Base-by-base conservation (phyloP, 2,329 filamentous ascomycete species). In the Cordyceps fumosorosea region DNA sequence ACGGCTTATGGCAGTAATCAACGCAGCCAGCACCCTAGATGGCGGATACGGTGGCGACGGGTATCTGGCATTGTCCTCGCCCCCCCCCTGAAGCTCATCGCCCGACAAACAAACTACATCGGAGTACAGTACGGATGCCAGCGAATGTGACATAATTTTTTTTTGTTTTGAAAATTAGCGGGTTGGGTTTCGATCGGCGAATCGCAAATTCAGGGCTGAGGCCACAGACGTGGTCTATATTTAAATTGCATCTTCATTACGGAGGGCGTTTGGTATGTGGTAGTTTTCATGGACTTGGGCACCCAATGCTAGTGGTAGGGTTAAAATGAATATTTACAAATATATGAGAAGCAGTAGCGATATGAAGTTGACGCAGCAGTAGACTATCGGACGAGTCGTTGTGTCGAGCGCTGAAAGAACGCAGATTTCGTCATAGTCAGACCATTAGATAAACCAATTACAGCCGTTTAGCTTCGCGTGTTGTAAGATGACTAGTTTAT, bases 111-210 rank as follows among this genome's bases (percentile, higher is more conserved):
- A 45, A 12, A 52, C 34, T n/a, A 45, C 42, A 34, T 53, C 40
- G 37, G 50, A 60, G 48, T 54, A 54, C 50, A 52, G 50, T 14
- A 60, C 37, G 50, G 26, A 53, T 37, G 40, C 40, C 57, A 60
- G 48, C 14, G 29, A 22, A 34, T 20, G 16, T 52, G 12, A 18
- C 3, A 22, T 60, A 18, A 44, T n/a, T 42, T 42, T 44, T 44
- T 60, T 37, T 42, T 24, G 26, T 47, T 53, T 52, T 34, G 22
- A n/a, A 20, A 45, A 37, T 60, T 47, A 60, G 57, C 57, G 57
- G 22, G 50, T 47, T 18, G 6, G 34, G 1, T 29, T 53, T 60
- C 34, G 56, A 44, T 54, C 34, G 34, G 40, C 50, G 57, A 47
- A 37, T 52, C 4, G 16, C 10, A 52, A 44, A n/a, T 26, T 51